Evolutionary conservation across 495 filamentous ascomycete genomes (phyloP).

Genomic region (Peziza echinospora): DNA sequence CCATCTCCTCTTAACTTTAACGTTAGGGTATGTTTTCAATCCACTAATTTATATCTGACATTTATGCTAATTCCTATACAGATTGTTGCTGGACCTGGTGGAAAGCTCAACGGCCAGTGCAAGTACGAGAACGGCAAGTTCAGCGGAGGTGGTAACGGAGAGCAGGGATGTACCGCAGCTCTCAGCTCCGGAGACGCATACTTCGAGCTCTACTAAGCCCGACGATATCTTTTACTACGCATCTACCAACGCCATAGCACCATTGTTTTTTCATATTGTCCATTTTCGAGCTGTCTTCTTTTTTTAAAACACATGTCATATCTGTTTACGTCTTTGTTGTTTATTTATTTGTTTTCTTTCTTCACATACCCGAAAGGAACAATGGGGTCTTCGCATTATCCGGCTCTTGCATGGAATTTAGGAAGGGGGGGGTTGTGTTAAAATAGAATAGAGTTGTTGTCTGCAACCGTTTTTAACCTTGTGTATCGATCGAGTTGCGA

Average conservation of each 20-base stretch:
- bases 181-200: not conserved
- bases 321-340: not conserved
- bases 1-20: slow-evolving; percentile 37
- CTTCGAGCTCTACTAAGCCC: not conserved
- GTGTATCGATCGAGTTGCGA: no score
- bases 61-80: not conserved
- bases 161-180: not conserved
- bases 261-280: no score
- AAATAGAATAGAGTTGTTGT: no score
- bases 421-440: no score
- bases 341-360: not conserved
- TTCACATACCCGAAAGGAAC: not conserved
- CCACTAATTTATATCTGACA: slow-evolving; percentile 53
- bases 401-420: no score
- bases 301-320: no score
- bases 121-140: slow-evolving; percentile 46
- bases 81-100: slow-evolving; percentile 23
- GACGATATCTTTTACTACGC: not conserved
- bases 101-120: slow-evolving; percentile 45
- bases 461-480: no score
- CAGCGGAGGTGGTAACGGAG: slow-evolving; percentile 24
- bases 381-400: not conserved
- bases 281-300: no score
- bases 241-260: not conserved
- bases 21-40: slow-evolving; percentile 24